Base-by-base conservation (phyloP, 257 asterid species). In the Petrea volubilis region DNA sequence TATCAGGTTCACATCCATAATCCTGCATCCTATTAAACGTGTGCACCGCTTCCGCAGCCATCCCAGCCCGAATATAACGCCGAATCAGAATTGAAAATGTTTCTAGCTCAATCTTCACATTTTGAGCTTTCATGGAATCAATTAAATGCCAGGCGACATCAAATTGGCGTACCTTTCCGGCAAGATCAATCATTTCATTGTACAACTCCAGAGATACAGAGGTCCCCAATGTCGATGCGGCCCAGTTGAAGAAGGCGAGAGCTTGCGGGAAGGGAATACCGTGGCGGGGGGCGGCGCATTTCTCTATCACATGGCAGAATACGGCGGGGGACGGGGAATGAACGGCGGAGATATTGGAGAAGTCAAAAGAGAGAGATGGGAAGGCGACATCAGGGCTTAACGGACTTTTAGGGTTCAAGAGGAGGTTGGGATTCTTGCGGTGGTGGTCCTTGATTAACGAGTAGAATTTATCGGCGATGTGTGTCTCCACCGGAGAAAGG, bases 181-280 rank as follows among this genome's bases (percentile, higher is more conserved):
- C 80, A 10, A 91, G 85, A 55, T 86, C 96, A 58, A 94, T 85
- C 86, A 91, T 81, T 74, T 89, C 91, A 18, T 85, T 79, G 79
- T 79, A 89, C 12, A 81, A 62, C 17, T 84, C 90, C 56, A 65
- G 58, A 7, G 60, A 17, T 38, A 44, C 66, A 6, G 80, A 38
- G 44, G 56, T 43, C 20, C 41, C 67, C 33, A 56, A 6, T 29
- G 60, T 52, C 36, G 83, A 58, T 13, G 56, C 58, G 12, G 89
- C 91, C 97, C 97, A 94, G 41, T 91, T 91, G 92, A 94, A 94
- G 81, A 94, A 91, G 40, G 96, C 90, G 41, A 94, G 83, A 36
- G 92, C 75, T 63, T 94, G 97, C 33, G 81, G 64, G 43, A 89
- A 91, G 1, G 99, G 99, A 5, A 85, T 88, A 0, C 99, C 99